Evolutionary conservation across 768 basidiomycete species (phyloP), one percentile per base, ranked within the genome.

Genomic region (Tulasnella sp.): DNA sequence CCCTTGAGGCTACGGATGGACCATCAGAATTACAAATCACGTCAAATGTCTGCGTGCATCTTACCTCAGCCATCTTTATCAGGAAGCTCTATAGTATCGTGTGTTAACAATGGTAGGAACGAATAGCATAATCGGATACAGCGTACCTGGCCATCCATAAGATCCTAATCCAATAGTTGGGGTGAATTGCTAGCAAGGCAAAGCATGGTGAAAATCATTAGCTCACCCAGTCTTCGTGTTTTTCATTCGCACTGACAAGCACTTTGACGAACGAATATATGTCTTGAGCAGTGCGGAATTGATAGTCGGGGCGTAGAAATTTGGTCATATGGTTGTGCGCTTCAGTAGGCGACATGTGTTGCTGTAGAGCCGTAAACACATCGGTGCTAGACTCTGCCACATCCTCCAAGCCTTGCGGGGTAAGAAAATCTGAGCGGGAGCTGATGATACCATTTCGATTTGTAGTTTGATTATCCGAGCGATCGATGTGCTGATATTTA

Each of bases 121-220:
- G n/a, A 52, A 48, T 8, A 25, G 50, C 40, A 33, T 29, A 33
- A 28, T 31, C 43, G 7, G 45, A 52, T 22, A 37, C 6, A 37
- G 54, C 65, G 54, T 55, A 76, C 74, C 64, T 76, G 76, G 4
- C 72, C 73, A 53, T 76, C 74, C 55, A 3, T 35, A 12, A 39
- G 20, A 2, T 39, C 47, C 47, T 75, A n/a, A n/a, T n/a, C n/a
- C n/a, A n/a, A n/a, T n/a, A n/a, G n/a, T n/a, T n/a, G n/a, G n/a
- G n/a, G n/a, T n/a, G n/a, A n/a, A n/a, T n/a, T n/a, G n/a, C n/a
- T n/a, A n/a, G n/a, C n/a, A n/a, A n/a, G n/a, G n/a, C n/a, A n/a
- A 61, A 15, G 69, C 67, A 72, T 75, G 47, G 20, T 3, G 33
- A 32, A 31, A 39, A 34, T 7, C 42, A 15, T 33, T 28, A 31